phyloP scores from a whole-genome alignment of 2,329 filamentous ascomycete species.

The Beauveria brongniartii region DNA sequence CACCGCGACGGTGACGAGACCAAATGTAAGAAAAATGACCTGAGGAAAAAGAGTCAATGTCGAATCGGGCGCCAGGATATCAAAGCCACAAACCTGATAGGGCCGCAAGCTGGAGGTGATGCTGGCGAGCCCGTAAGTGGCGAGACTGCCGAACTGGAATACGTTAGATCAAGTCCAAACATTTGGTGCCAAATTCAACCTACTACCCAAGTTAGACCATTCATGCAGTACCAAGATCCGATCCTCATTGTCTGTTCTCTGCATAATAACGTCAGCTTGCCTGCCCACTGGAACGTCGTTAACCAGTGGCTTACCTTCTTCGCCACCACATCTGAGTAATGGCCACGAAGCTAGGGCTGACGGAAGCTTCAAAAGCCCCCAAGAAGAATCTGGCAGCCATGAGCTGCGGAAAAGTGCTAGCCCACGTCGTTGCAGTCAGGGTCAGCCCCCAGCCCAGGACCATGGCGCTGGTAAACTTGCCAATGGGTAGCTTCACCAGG shows the following conservation, averaged over 20 bases:
- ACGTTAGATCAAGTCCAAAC: no score
- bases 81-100: constrained; percentile 32
- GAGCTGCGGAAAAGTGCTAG: constrained; percentile 39
- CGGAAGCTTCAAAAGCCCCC: constrained; percentile 45
- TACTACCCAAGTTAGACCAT: constrained; percentile 46
- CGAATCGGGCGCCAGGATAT: no score
- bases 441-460: constrained; percentile 48
- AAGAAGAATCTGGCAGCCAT: constrained; percentile 47
- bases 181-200: no score
- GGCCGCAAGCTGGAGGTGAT: constrained; percentile 37
- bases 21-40: constrained; percentile 48
- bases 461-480: constrained; percentile 51
- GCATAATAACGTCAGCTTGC: no score
- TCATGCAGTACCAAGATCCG: constrained; percentile 53
- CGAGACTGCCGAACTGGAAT: constrained; percentile 37
- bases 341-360: constrained; percentile 44
- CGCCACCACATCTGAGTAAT: constrained; percentile 57
- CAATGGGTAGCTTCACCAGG: constrained; percentile 52
- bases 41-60: no score
- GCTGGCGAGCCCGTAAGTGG: constrained; percentile 51
- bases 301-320: constrained; percentile 23
- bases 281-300: no score
- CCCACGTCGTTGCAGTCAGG: constrained; percentile 43
- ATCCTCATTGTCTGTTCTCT: constrained; percentile 48
- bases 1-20: constrained; percentile 40